Conservation (phyloP, 176 grass and related monocot species). For the Triticum dicoccoides region DNA sequence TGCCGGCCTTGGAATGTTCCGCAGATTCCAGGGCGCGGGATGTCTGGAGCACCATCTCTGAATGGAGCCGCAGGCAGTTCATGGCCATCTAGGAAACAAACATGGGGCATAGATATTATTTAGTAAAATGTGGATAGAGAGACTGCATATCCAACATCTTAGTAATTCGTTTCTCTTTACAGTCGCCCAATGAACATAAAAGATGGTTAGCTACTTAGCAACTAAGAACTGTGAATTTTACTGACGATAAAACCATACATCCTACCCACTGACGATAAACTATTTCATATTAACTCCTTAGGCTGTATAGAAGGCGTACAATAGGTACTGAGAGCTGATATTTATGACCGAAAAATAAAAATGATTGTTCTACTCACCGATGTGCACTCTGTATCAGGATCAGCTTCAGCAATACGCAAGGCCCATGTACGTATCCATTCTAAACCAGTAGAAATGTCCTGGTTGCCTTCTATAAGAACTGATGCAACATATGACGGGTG, state of each 20-base stretch:
- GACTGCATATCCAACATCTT: neutral
- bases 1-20: slow-evolving; percentile 34
- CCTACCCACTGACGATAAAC: too few relatives aligned
- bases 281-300: neutral
- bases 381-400: slow-evolving; percentile 83
- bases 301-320: neutral
- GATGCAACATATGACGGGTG: slow-evolving; percentile 85
- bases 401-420: slow-evolving; percentile 72
- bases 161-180: neutral
- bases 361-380: slow-evolving; percentile 47
- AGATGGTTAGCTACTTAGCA: neutral
- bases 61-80: slow-evolving; percentile 84
- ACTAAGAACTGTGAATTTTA: neutral
- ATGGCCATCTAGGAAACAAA: slow-evolving; percentile 74
- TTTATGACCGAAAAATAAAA: slow-evolving; percentile 4
- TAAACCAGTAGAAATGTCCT: slow-evolving; percentile 66
- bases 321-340: slow-evolving; percentile 10
- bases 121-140: neutral
- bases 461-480: slow-evolving; percentile 78
- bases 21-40: slow-evolving; percentile 75
- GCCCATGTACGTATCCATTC: slow-evolving; percentile 93
- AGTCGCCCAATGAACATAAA: neutral
- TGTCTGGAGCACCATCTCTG: slow-evolving; percentile 87
- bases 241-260: too few relatives aligned
- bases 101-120: neutral